Percentiles rank a stretch among this genome's conserved stretches.
Conservation (phyloP, 2,329 filamentous ascomycete species). For the Penicillium sp. region DNA sequence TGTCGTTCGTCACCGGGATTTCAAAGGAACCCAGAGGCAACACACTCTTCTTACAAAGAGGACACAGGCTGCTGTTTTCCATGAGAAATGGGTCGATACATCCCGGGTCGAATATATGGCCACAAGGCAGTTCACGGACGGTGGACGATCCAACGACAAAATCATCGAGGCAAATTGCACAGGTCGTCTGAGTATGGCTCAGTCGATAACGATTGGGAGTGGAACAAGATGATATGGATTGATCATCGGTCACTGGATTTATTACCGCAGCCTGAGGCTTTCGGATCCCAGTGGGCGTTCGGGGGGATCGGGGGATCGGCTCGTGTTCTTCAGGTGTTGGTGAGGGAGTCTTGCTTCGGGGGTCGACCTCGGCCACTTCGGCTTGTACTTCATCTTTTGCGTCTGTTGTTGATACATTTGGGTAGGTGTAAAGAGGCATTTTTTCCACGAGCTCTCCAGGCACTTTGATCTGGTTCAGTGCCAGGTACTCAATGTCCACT, state of each 20-base stretch:
- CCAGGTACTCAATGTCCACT: slow-evolving; percentile 81
- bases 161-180: slow-evolving; percentile 86
- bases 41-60: slow-evolving; percentile 83
- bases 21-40: slow-evolving; percentile 69
- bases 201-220: slow-evolving; percentile 22
- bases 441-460: slow-evolving; percentile 69
- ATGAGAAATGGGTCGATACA: slow-evolving; percentile 86
- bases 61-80: slow-evolving; percentile 80
- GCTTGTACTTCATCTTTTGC: slow-evolving; percentile 3
- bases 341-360: not conserved
- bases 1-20: slow-evolving; percentile 72
- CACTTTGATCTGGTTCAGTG: slow-evolving; percentile 79
- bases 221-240: not conserved
- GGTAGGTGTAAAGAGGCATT: slow-evolving; percentile 79
- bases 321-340: not conserved
- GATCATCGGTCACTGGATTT: slow-evolving; percentile 2
- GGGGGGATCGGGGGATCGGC: not conserved
- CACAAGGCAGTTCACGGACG: slow-evolving; percentile 83
- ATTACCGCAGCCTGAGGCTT: slow-evolving; percentile 15
- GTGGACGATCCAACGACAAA: slow-evolving; percentile 69
- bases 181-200: slow-evolving; percentile 71
- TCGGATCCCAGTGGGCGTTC: slow-evolving; percentile 1
- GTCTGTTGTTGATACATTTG: slow-evolving; percentile 28
- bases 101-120: slow-evolving; percentile 89
- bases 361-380: slow-evolving; percentile 2